These are phyloP conservation scores for Scopulariopsis brevicaulis DNA, from an alignment of 2,329 filamentous ascomycete genomes.

Conservation along the genomic window DNA sequence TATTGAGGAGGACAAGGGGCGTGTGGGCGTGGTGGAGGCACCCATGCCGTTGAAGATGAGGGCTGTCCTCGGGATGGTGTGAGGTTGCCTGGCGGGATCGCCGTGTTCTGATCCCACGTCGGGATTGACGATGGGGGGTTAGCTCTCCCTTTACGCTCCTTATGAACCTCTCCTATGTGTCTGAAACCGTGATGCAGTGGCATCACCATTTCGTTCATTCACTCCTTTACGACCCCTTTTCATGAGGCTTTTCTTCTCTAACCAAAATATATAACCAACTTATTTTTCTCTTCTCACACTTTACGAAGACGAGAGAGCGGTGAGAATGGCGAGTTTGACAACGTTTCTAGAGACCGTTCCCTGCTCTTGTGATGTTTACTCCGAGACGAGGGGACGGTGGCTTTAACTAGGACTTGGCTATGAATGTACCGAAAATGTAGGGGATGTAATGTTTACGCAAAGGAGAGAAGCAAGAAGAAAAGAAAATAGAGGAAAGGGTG, in stretches of 20 bases:
- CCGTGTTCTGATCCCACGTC: background rate
- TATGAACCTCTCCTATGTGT: background rate
- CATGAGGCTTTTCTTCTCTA: background rate
- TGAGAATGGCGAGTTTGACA: background rate
- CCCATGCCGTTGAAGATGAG: constrained; percentile 1
- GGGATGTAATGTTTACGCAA: background rate
- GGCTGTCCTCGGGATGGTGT: background rate
- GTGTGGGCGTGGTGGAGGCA: background rate
- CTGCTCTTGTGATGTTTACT: background rate
- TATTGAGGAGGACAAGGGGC: background rate
- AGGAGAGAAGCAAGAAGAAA: too few relatives aligned
- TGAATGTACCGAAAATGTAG: background rate
- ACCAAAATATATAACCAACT: background rate
- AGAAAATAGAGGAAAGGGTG: too few relatives aligned
- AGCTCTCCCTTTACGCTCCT: background rate
- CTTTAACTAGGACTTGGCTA: background rate
- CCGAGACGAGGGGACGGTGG: background rate
- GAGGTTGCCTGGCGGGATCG: background rate
- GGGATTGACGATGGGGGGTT: background rate
- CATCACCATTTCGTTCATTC: background rate
- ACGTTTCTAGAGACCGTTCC: background rate
- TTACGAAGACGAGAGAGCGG: background rate
- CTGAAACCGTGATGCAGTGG: background rate
- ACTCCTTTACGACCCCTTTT: background rate
- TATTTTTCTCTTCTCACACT: background rate